Evolutionary conservation across 192 early-diverging fungal species (phyloP), one percentile per base, ranked within the genome.

Genomic region (Coemansia sp.): DNA sequence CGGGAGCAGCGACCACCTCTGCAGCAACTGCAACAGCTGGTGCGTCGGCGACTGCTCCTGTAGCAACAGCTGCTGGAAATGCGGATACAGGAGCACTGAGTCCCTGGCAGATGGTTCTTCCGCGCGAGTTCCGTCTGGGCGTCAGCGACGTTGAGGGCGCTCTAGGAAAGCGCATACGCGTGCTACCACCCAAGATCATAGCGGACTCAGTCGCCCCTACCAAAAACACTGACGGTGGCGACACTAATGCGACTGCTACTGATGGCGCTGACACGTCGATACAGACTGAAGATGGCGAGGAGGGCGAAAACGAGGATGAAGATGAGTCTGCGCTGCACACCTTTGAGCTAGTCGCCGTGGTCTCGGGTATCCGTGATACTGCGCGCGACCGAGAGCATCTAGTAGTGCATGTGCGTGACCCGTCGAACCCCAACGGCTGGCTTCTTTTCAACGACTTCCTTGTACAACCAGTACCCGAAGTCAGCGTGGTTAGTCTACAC

Each of bases 361-460:
- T 78, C 26, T 73, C 66, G 10, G 50, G 55, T 9, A 65, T 78
- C 30, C 67, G 58, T 41, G 77, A 78, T 30, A 52, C 60, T 9
- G 45, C 53, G 24, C 60, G 60, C 19, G 56, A 61, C 1, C 37
- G 62, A 9, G 69, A 61, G 40, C 77, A 78, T 20, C 42, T 78
- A 25, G 59, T 78, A 6, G 55, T 58, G 27, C 76, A 78, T 35
- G 52, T 72, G 25, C 63, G 64, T 4, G 52, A 56, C 15, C 61
- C 61, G 2, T 47, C 54, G 9, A 49, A 43, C 26, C 23, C 47
- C 14, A 48, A 30, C 0, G 22, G 40, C 13, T 98, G 96, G 96
- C 80, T 87, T 53, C 61, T 96, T 9, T 94, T 98, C 63, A 98
- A 98, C 62, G 94, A 97, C 71, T 98, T 98, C 61, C 72, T 91